Percentiles rank a stretch among this genome's conserved stretches.
phyloP scores from a whole-genome alignment of 148 eudicot species.

The Camellia sinensis region DNA sequence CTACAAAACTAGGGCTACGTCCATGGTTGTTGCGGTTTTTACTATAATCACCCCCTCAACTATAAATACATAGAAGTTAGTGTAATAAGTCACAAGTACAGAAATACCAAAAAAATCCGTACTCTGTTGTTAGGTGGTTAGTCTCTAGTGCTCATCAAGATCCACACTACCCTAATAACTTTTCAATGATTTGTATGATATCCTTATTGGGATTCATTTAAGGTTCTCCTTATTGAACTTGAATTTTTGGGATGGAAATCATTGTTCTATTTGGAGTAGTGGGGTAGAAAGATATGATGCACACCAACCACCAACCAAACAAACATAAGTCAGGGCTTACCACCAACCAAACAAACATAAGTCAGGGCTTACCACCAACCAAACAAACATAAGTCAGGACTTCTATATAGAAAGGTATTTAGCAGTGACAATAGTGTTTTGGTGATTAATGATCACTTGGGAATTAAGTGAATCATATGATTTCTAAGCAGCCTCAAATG shows the following conservation, averaged over 20 bases:
- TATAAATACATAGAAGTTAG: no score
- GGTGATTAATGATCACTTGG: not conserved
- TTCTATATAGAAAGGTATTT: not conserved
- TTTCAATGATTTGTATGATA: not conserved
- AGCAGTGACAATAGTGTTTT: not conserved
- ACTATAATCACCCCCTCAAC: no score
- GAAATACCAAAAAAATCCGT: no score
- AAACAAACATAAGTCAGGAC: not conserved
- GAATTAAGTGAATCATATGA: not conserved
- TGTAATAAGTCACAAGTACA: no score
- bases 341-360: no score
- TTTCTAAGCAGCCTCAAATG: constrained; percentile 1
- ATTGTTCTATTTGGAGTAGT: not conserved
- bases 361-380: not conserved
- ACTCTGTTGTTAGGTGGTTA: no score
- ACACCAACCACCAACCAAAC: not conserved
- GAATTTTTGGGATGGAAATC: not conserved
- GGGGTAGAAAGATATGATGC: not conserved
- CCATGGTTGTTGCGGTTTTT: no score
- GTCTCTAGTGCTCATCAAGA: no score
- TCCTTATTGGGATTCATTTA: not conserved
- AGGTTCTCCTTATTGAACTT: not conserved
- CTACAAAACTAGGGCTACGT: no score
- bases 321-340: no score
- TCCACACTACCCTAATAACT: no score